Conservation (phyloP, 2,329 filamentous ascomycete species). For the Fusarium staphyleae region DNA sequence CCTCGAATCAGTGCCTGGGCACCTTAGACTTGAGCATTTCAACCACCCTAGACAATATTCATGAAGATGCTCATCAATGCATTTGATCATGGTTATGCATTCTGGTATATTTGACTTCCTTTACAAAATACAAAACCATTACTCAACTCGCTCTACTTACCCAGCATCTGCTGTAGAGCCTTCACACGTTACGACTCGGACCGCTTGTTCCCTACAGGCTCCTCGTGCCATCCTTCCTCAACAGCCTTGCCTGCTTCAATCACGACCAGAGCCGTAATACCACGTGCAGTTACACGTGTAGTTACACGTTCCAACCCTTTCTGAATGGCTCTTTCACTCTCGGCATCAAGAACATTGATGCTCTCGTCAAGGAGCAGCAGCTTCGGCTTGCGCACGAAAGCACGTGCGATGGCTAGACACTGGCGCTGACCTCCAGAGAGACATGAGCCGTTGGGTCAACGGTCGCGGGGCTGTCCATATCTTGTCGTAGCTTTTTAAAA, state of each 20-base stretch:
- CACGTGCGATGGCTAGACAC: slow-evolving; percentile 78
- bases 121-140: background rate
- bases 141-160: slow-evolving; percentile 1
- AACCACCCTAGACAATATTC: slow-evolving; percentile 1
- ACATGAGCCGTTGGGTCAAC: slow-evolving; percentile 72
- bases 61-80: too few relatives aligned
- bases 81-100: slow-evolving; percentile 10
- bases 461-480: slow-evolving; percentile 59
- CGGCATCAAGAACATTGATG: slow-evolving; percentile 77
- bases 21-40: background rate
- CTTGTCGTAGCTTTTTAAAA: slow-evolving; percentile 63
- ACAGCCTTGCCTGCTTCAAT: slow-evolving; percentile 61
- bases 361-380: slow-evolving; percentile 83
- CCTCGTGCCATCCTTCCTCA: slow-evolving; percentile 60
- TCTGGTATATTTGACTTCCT: slow-evolving; percentile 4
- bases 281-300: too few relatives aligned
- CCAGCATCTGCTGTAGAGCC: slow-evolving; percentile 59
- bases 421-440: slow-evolving; percentile 83
- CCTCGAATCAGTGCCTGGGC: too few relatives aligned
- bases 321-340: slow-evolving; percentile 71
- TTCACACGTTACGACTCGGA: slow-evolving; percentile 61
- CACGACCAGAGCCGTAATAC: slow-evolving; percentile 65
- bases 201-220: slow-evolving; percentile 61
- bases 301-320: slow-evolving; percentile 68
- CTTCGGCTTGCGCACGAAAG: slow-evolving; percentile 73